Evolutionary conservation across 2,329 filamentous ascomycete genomes (phyloP).

Genomic region (Scopulariopsis brevicaulis): DNA sequence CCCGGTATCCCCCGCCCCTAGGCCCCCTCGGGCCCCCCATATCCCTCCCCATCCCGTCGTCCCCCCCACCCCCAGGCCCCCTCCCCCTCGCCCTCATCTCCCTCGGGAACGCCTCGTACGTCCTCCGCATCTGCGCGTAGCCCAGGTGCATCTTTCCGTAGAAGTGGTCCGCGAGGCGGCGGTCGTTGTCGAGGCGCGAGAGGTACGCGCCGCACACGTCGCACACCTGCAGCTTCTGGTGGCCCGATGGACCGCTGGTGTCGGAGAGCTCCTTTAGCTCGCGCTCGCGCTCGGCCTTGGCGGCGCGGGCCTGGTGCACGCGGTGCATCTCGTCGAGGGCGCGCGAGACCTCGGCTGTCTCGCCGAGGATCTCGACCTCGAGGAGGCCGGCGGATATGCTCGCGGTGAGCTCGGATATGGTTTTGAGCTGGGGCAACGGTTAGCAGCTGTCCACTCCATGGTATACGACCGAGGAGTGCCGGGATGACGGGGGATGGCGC

Average conservation of each 20-base stretch:
- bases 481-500: slow-evolving; percentile 10
- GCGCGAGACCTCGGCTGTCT: slow-evolving; percentile 67
- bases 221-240: slow-evolving; percentile 97
- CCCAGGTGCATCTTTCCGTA: slow-evolving; percentile 99
- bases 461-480: background rate
- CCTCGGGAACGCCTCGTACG: slow-evolving; percentile 74
- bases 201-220: slow-evolving; percentile 97
- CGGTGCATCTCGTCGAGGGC: slow-evolving; percentile 85
- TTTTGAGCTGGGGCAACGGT: slow-evolving; percentile 44
- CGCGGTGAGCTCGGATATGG: slow-evolving; percentile 68
- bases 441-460: background rate
- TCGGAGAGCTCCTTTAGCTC: slow-evolving; percentile 87
- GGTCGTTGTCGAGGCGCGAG: slow-evolving; percentile 84
- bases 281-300: slow-evolving; percentile 73
- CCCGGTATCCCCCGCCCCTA: slow-evolving; percentile 33
- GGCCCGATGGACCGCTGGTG: slow-evolving; percentile 82
- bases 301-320: slow-evolving; percentile 66
- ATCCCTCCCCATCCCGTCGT: slow-evolving; percentile 26
- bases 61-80: slow-evolving; percentile 32
- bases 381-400: slow-evolving; percentile 73
- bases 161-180: slow-evolving; percentile 89
- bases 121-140: slow-evolving; percentile 96
- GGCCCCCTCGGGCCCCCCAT: slow-evolving; percentile 25
- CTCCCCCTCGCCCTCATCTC: slow-evolving; percentile 67
- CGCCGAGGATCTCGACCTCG: slow-evolving; percentile 77